Conservation (phyloP, 805 yeast genomes). For the Kluyveromyces siamensis region DNA sequence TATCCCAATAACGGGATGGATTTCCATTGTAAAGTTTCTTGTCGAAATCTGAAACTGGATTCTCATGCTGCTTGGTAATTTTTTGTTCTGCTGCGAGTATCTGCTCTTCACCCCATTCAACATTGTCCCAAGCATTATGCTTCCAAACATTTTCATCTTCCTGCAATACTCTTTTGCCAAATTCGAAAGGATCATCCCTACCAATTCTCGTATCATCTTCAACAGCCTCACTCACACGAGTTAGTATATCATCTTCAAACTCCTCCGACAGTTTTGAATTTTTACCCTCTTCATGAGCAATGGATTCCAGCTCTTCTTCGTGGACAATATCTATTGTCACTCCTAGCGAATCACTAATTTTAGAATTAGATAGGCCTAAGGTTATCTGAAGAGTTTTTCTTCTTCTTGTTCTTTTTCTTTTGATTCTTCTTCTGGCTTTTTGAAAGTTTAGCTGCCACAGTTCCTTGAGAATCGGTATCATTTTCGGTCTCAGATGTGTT, state of each 20-base stretch:
- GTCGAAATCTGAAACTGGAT: constrained; percentile 85
- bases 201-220: constrained; percentile 47
- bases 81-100: constrained; percentile 61
- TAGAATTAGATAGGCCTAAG: constrained; percentile 4
- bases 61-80: constrained; percentile 63
- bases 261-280: constrained; percentile 1
- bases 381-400: constrained; percentile 8
- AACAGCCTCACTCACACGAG: not conserved
- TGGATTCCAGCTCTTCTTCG: constrained; percentile 3
- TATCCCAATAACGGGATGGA: constrained; percentile 94
- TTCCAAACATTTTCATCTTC: constrained; percentile 77
- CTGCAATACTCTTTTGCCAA: constrained; percentile 75
- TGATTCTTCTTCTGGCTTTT: constrained; percentile 21
- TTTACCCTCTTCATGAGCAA: constrained; percentile 14
- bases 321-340: not conserved
- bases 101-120: constrained; percentile 95
- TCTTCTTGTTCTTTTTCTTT: constrained; percentile 24
- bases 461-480: constrained; percentile 3
- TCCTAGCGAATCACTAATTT: not conserved
- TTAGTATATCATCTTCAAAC: not conserved
- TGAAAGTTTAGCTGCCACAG: constrained; percentile 1
- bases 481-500: constrained; percentile 15
- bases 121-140: constrained; percentile 94
- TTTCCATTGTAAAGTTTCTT: constrained; percentile 67
- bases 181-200: constrained; percentile 81